Evolutionary conservation across 495 filamentous ascomycete genomes (phyloP).

Genomic region (Cercophora scortea): DNA sequence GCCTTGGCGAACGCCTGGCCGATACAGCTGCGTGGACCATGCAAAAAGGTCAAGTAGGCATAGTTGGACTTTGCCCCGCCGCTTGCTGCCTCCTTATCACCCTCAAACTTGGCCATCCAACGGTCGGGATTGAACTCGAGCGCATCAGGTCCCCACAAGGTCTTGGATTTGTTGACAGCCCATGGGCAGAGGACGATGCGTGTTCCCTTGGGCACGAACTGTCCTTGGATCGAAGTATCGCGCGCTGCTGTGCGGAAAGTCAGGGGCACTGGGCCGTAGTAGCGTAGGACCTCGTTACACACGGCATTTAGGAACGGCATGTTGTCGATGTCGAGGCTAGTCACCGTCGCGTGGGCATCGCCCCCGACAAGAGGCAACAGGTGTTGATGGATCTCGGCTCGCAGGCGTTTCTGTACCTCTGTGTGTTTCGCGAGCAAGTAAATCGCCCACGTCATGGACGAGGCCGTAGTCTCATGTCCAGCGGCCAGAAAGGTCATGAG

Average conservation of each 20-base stretch:
- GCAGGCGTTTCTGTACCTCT: conserved; percentile 41
- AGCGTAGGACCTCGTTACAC: conserved; percentile 39
- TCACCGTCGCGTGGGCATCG: conserved; percentile 37
- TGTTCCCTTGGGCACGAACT: conserved; percentile 47
- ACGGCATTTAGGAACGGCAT: conserved; percentile 51
- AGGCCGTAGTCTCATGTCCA: conserved; percentile 70
- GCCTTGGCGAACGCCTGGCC: conserved; percentile 67
- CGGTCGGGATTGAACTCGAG: conserved; percentile 52
- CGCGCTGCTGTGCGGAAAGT: conserved; percentile 56
- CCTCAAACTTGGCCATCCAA: conserved; percentile 40
- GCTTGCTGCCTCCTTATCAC: conserved; percentile 28
- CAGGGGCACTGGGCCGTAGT: conserved; percentile 38
- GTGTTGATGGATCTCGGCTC: conserved; percentile 46
- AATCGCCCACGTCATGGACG: conserved; percentile 48
- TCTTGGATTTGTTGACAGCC: conserved; percentile 49
- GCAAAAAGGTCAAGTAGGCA: conserved; percentile 53
- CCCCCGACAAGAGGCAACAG: conserved; percentile 49
- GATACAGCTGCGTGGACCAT: conserved; percentile 55
- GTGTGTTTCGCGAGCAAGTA: conserved; percentile 43
- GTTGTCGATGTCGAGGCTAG: conserved; percentile 42
- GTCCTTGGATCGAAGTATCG: conserved; percentile 57
- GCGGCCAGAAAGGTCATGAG: conserved; percentile 94
- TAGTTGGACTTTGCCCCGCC: conserved; percentile 50
- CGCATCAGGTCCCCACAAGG: conserved; percentile 52
- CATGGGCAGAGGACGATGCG: conserved; percentile 49